Conservation (phyloP, 2,329 filamentous ascomycete genomes). For the Chaetomium strumarium region DNA sequence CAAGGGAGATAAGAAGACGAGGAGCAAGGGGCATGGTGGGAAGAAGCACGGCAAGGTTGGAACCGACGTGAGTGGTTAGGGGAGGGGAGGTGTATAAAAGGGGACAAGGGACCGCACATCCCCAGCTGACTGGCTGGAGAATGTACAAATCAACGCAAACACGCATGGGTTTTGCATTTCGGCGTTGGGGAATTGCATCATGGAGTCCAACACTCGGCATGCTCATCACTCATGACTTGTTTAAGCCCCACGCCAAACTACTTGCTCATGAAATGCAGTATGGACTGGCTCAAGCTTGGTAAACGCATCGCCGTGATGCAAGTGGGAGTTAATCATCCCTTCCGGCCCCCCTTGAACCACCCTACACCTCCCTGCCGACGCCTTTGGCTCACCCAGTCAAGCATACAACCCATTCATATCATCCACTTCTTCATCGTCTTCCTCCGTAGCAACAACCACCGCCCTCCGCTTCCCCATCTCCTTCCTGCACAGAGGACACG, state of each 20-base stretch:
- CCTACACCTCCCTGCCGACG: neutral
- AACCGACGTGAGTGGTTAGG: slow-evolving; percentile 10
- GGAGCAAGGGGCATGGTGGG: slow-evolving; percentile 22
- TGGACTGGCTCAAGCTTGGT: no score
- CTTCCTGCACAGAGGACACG: slow-evolving; percentile 57
- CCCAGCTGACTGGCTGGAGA: neutral
- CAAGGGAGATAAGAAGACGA: slow-evolving; percentile 31
- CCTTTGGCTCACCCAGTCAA: slow-evolving; percentile 14
- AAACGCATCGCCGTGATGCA: no score
- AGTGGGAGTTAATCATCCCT: neutral
- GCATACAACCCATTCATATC: slow-evolving; percentile 47
- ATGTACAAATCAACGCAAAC: neutral
- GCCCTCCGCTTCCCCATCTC: slow-evolving; percentile 53
- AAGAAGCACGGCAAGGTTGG: slow-evolving; percentile 27
- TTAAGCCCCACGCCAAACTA: neutral
- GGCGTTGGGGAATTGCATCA: neutral
- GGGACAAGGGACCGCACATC: neutral
- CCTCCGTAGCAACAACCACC: slow-evolving; percentile 36
- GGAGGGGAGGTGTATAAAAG: neutral
- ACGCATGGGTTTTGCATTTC: neutral
- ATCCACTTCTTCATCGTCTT: slow-evolving; percentile 47
- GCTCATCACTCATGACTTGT: slow-evolving; percentile 3
- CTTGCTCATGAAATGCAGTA: no score
- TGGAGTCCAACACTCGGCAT: neutral
- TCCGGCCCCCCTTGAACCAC: neutral